phyloP scores from a whole-genome alignment of 768 basidiomycete genomes.

The Nidula microcarpa region DNA sequence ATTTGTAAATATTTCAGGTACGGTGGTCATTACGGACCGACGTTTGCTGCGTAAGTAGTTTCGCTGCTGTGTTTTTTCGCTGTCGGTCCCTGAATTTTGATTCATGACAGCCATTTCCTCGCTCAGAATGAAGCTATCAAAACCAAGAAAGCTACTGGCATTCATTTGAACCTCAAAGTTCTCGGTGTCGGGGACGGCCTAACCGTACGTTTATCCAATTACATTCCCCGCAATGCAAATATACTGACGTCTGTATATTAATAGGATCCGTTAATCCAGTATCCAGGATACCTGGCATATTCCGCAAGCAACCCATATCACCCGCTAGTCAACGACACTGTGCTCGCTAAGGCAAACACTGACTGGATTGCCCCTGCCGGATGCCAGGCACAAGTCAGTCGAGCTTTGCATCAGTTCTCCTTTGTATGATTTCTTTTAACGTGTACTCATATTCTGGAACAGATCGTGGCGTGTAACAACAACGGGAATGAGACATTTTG shows the following conservation, averaged over 20 bases:
- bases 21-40: slow-evolving; percentile 69
- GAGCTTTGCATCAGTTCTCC: neutral
- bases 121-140: slow-evolving; percentile 56
- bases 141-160: slow-evolving; percentile 36
- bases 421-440: neutral
- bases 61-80: neutral
- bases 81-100: neutral
- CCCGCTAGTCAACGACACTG: slow-evolving; percentile 40
- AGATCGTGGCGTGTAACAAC: slow-evolving; percentile 54
- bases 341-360: slow-evolving; percentile 36
- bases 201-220: slow-evolving; percentile 33
- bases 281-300: slow-evolving; percentile 55
- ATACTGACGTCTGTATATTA: no score
- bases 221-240: no score
- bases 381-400: slow-evolving; percentile 44
- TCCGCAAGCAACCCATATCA: slow-evolving; percentile 56
- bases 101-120: slow-evolving; percentile 41
- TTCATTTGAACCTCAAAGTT: slow-evolving; percentile 52
- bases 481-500: slow-evolving; percentile 28
- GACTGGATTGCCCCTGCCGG: slow-evolving; percentile 41
- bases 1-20: slow-evolving; percentile 33
- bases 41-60: slow-evolving; percentile 48
- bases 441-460: neutral
- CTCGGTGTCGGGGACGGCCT: slow-evolving; percentile 64
- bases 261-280: slow-evolving; percentile 46